Conservation (phyloP, 768 basidiomycete genomes). For the Vararia minispora region DNA sequence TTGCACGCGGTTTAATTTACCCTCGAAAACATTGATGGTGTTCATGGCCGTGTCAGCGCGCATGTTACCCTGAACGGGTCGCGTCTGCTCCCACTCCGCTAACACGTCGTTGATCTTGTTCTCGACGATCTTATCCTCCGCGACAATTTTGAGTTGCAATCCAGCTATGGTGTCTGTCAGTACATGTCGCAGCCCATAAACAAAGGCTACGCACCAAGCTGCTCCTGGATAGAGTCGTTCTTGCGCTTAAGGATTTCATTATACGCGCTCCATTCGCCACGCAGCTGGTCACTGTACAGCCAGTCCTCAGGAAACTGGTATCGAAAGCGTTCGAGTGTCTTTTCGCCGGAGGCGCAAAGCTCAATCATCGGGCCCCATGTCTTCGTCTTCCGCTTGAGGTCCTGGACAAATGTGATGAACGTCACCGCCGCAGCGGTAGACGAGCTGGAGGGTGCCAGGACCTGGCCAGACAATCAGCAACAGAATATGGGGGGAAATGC, state of each 20-base stretch:
- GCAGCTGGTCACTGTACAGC: slow-evolving; percentile 96
- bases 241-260: slow-evolving; percentile 96
- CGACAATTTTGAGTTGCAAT: slow-evolving; percentile 98
- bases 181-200: slow-evolving; percentile 1
- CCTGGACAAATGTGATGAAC: slow-evolving; percentile 99
- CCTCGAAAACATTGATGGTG: slow-evolving; percentile 91
- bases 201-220: slow-evolving; percentile 57
- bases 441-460: slow-evolving; percentile 64
- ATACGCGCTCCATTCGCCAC: slow-evolving; percentile 98
- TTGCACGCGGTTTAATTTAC: slow-evolving; percentile 75
- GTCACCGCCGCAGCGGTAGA: slow-evolving; percentile 98
- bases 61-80: slow-evolving; percentile 94
- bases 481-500: slow-evolving; percentile 3
- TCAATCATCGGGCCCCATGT: slow-evolving; percentile 97
- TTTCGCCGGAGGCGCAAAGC: slow-evolving; percentile 88
- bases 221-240: slow-evolving; percentile 97
- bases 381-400: slow-evolving; percentile 94
- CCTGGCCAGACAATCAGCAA: slow-evolving; percentile 11
- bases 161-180: slow-evolving; percentile 46
- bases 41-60: slow-evolving; percentile 95
- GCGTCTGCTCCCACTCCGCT: slow-evolving; percentile 89
- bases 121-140: slow-evolving; percentile 96
- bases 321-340: slow-evolving; percentile 92
- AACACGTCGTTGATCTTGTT: slow-evolving; percentile 89
- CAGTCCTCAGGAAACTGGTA: slow-evolving; percentile 97